These are phyloP conservation scores for Helicocarpus griseus DNA, from an alignment of 2,329 filamentous ascomycete species.

Conservation along the genomic window DNA sequence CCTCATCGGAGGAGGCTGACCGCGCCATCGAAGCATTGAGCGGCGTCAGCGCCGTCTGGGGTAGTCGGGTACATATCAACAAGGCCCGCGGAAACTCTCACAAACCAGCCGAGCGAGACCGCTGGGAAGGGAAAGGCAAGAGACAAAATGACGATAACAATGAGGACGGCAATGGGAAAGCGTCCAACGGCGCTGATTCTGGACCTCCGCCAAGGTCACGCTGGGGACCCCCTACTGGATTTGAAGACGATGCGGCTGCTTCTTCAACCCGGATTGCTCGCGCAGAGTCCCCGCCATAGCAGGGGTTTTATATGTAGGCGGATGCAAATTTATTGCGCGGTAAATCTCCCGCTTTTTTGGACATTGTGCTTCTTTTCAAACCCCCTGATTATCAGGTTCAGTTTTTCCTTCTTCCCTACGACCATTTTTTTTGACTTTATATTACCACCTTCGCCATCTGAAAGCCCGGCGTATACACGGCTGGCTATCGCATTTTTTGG, in stretches of 20 bases:
- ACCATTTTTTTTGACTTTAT: neutral
- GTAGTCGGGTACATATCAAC: conserved; percentile 29
- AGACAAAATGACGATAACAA: neutral
- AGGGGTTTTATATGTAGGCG: neutral
- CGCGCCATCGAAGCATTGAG: conserved; percentile 40
- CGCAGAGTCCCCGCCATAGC: conserved; percentile 1
- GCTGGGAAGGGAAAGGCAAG: conserved; percentile 10
- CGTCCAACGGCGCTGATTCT: neutral
- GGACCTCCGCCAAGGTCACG: neutral
- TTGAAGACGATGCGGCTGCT: conserved; percentile 1
- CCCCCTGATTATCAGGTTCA: neutral
- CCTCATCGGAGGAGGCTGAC: conserved; percentile 44
- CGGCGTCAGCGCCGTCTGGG: conserved; percentile 32
- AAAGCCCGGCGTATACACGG: too few relatives aligned
- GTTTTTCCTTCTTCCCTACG: neutral
- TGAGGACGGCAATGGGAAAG: neutral
- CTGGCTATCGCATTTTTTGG: too few relatives aligned
- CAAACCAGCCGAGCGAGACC: conserved; percentile 21
- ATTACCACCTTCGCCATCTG: too few relatives aligned
- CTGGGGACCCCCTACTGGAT: neutral
- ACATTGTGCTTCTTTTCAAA: neutral
- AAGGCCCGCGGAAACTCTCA: conserved; percentile 29
- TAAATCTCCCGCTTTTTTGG: neutral
- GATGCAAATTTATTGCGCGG: neutral
- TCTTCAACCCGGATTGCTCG: neutral